Base-by-base conservation (phyloP, 768 basidiomycete genomes). In the Tulasnella sp. region DNA sequence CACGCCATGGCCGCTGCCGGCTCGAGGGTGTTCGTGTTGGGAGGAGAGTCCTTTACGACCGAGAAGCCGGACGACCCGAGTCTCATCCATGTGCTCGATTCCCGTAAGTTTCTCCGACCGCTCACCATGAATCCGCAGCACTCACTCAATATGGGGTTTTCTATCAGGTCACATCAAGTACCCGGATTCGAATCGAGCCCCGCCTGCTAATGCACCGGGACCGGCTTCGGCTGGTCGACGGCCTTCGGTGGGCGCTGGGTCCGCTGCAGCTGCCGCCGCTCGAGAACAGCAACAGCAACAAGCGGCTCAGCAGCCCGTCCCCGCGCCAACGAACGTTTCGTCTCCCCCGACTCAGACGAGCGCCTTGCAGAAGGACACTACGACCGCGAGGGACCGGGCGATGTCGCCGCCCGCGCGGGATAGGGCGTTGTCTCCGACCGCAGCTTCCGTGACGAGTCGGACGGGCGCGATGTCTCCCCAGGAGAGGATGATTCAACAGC, bases 1-100 rank as follows among this genome's bases (percentile, higher is more conserved):
- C 97, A 99, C 80, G 92, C 96, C n/a, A 96, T 99, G 95, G 94
- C 95, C 7, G 89, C 93, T 14, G 89, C 91, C 78, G 94, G 92
- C 36, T 86, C 89, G 64, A 87, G 89, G 74, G 91, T 99, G 5
- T 92, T 93, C 76, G 95, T 99, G 5, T 85, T 99, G 17, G 97
- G 97, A 47, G 97, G 97, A 19, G 97, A 98, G 81, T 92, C 93
- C 0, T 89, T 90, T 79, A 83, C 88, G 42, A 85, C 89, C 17
- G 79, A 85, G 41, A 88, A 87, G 76, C 82, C 85, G 8, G 95
- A 97, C 69, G 94, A 98, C 79, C 87, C 90, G 11, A 85, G 84
- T 26, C 78, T 91, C 65, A 86, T 96, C n/a, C 92, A 98, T 78
- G 87, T 97, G 72, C 85, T 99, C 74, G 97, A 99, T 80, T 98